Evolutionary conservation across 176 grass and related monocot genomes (phyloP).

Genomic region (Paspalum vaginatum): DNA sequence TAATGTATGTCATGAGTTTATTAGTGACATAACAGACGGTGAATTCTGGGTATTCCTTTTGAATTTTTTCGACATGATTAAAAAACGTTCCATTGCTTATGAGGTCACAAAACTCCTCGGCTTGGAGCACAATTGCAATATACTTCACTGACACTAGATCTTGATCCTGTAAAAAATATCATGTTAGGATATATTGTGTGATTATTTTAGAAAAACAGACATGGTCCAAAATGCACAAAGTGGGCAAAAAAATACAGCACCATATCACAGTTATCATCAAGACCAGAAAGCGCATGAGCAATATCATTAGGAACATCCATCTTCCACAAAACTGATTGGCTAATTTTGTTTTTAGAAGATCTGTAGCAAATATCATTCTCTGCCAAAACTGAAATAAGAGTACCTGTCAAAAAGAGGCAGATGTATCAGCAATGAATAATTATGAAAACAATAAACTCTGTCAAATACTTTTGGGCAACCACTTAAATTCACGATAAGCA

Average conservation of each 20-base stretch:
- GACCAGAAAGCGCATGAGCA: conserved; percentile 38
- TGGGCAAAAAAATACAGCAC: conserved; percentile 14
- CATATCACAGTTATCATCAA: not conserved
- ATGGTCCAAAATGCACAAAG: not conserved
- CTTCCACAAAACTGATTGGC: conserved; percentile 76
- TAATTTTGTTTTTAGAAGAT: conserved; percentile 55
- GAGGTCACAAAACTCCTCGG: conserved; percentile 88
- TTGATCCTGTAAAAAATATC: conserved; percentile 52
- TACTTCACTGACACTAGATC: conserved; percentile 52
- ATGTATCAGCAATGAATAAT: conserved; percentile 2
- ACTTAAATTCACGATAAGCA: not conserved
- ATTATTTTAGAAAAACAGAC: not conserved
- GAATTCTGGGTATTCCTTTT: conserved; percentile 55
- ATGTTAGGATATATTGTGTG: not conserved
- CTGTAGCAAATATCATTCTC: conserved; percentile 54
- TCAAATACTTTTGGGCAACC: not conserved
- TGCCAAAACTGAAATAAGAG: conserved; percentile 59
- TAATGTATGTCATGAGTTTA: conserved; percentile 79
- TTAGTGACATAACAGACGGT: conserved; percentile 76
- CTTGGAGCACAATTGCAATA: conserved; percentile 70
- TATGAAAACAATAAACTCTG: not conserved
- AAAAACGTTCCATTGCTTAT: conserved; percentile 44
- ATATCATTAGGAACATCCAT: conserved; percentile 66
- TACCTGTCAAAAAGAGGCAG: conserved; percentile 36
- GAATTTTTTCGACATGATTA: conserved; percentile 53